Base-by-base conservation (phyloP, 257 asterid genomes). In the Solanum okadae region DNA sequence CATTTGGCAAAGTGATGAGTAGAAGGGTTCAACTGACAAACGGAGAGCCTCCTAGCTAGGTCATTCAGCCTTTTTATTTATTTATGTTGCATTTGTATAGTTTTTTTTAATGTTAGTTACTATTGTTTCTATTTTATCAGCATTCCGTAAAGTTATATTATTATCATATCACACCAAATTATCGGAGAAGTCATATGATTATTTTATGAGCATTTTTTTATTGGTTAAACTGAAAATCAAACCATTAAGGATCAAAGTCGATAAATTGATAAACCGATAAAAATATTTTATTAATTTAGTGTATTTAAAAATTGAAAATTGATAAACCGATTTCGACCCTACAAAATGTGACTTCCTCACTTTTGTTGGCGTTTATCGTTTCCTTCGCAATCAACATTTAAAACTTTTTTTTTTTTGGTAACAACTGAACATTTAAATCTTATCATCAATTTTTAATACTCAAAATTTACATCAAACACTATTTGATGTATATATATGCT, bases 281-380 rank as follows among this genome's bases (percentile, higher is more conserved):
- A 49, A 56, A 18, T 6, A 20, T 56, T 8, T 18, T 18, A 56
- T 56, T 56, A 56, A 18, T 56, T 56, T 56, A 56, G 1, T 4
- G 4, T 16, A 52, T 52, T 18, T 52, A 52, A 56, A 6, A 18
- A 2, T 0, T 16, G 0, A 18, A 52, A 52, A 6, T 0, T 6
- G 10, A 56, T 18, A 56, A 18, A 56, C 2, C 65, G 2, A 56
- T 56, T 18, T 56, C 10, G 2, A 18, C 65, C n/a, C 3, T 18
- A 56, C 2, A 52, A 56, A 56, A 56, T 18, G n/a, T 56, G 65
- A 56, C n/a, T 56, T 56, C n/a, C 65, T 56, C 4, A 56, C 65
- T 56, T 56, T 56, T 56, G 1, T 56, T 56, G n/a, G 65, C 2
- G 65, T 22, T 20, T 1, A 18, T 56, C n/a, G 65, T 20, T 56